A percentile compares a stretch with the other conserved stretches of the same genome.
Evolutionary conservation across 1,284 basidiomycete genomes (phyloP).

Genomic region (Cutaneotrichosporon curvatum): DNA sequence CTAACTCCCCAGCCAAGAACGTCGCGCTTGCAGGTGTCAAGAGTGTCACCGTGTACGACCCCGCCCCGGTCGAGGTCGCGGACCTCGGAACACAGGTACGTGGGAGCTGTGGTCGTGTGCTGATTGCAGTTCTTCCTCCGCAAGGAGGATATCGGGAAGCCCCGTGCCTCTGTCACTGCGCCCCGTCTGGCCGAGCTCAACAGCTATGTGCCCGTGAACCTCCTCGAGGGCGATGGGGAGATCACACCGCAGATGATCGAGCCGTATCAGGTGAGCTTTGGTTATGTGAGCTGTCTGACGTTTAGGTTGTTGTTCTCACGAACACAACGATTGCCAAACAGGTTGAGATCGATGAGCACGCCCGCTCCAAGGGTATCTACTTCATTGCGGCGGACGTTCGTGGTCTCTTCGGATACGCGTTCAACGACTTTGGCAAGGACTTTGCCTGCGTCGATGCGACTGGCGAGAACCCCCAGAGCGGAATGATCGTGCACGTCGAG

Average conservation of each 20-base stretch:
- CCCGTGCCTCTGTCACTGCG: slow-evolving; percentile 76
- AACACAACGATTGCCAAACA: slow-evolving; percentile 72
- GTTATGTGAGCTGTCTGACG: not conserved
- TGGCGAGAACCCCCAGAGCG: slow-evolving; percentile 85
- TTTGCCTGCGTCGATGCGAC: slow-evolving; percentile 94
- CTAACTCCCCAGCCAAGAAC: slow-evolving; percentile 75
- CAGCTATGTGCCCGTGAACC: slow-evolving; percentile 89
- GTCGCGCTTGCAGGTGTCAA: slow-evolving; percentile 94
- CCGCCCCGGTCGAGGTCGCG: slow-evolving; percentile 72
- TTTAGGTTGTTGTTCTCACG: slow-evolving; percentile 80
- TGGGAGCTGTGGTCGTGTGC: slow-evolving; percentile 8
- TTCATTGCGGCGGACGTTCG: slow-evolving; percentile 90
- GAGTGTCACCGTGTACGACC: slow-evolving; percentile 93
- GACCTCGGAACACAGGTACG: slow-evolving; percentile 88
- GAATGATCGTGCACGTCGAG: slow-evolving; percentile 90
- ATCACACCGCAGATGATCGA: slow-evolving; percentile 73
- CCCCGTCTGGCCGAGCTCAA: slow-evolving; percentile 93
- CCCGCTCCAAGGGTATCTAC: slow-evolving; percentile 76
- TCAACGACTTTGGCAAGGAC: slow-evolving; percentile 93
- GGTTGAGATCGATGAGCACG: slow-evolving; percentile 91
- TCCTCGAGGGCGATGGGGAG: slow-evolving; percentile 61
- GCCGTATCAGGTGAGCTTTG: slow-evolving; percentile 68
- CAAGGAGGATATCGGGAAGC: slow-evolving; percentile 75
- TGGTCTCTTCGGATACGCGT: slow-evolving; percentile 92
- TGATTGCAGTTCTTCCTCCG: slow-evolving; percentile 81